A percentile compares a stretch with the other conserved stretches of the same genome.
These are phyloP conservation scores for Corymbia maculata DNA, from an alignment of 345 rosid species.

Conservation along the genomic window DNA sequence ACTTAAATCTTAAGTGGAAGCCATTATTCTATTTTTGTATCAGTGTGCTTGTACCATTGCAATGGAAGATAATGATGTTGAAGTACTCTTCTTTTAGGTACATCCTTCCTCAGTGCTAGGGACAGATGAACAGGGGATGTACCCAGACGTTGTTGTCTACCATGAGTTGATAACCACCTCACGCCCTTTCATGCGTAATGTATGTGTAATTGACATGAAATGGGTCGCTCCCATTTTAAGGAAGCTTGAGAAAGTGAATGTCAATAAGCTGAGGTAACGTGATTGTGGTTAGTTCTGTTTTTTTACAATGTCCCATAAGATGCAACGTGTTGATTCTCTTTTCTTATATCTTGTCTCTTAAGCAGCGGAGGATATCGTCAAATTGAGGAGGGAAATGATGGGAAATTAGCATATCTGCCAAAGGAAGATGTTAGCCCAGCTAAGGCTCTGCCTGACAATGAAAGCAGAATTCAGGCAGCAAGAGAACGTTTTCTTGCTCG, in stretches of 20 bases:
- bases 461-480: conserved; percentile 70
- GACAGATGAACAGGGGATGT: conserved; percentile 64
- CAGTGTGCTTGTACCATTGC: neutral
- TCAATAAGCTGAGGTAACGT: conserved; percentile 68
- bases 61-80: neutral
- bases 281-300: neutral
- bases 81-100: conserved; percentile 28
- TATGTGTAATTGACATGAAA: conserved; percentile 54
- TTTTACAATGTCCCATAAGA: neutral
- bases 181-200: conserved; percentile 76
- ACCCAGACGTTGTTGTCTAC: conserved; percentile 65
- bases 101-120: conserved; percentile 73
- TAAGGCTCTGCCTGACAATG: conserved; percentile 20
- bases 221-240: conserved; percentile 65
- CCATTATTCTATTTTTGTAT: neutral
- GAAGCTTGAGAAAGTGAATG: conserved; percentile 58
- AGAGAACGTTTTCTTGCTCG: conserved; percentile 90
- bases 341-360: neutral
- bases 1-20: neutral
- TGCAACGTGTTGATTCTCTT: neutral
- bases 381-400: conserved; percentile 19
- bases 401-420: conserved; percentile 15
- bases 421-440: neutral
- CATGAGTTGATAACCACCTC: conserved; percentile 82
- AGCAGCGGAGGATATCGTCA: conserved; percentile 55